Evolutionary conservation across 129 eudicot genomes (phyloP).

Genomic region (Pseudognaphalium luteoalbum): DNA sequence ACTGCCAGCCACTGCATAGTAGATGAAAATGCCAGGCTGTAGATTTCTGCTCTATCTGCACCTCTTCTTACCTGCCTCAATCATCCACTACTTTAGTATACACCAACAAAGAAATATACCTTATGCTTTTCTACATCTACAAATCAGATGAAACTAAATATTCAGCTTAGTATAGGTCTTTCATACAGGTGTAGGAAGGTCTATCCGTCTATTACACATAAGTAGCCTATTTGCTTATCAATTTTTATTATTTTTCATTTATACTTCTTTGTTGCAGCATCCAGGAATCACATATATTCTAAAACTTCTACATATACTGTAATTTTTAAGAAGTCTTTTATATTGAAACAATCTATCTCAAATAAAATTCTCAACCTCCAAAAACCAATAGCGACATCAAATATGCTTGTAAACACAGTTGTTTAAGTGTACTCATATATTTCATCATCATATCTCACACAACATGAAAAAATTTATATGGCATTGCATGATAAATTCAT

Average conservation of each 20-base stretch:
- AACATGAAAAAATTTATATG: background rate
- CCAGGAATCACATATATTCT: background rate
- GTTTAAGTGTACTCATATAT: background rate
- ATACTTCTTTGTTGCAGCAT: background rate
- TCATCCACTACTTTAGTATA: constrained; percentile 16
- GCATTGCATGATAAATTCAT: background rate
- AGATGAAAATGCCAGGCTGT: constrained; percentile 85
- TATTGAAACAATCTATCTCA: background rate
- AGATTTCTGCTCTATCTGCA: constrained; percentile 93
- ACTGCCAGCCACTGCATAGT: constrained; percentile 86
- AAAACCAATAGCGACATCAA: background rate
- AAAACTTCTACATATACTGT: background rate
- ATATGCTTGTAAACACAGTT: background rate
- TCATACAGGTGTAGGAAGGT: background rate
- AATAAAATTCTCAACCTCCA: background rate
- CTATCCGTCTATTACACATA: background rate
- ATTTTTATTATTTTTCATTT: no score
- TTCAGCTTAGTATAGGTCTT: background rate
- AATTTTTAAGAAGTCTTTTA: background rate
- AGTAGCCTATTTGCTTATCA: background rate
- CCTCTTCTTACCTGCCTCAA: constrained; percentile 84
- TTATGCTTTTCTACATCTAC: constrained; percentile 1
- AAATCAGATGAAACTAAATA: background rate
- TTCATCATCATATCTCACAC: background rate
- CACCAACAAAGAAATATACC: background rate